phyloP scores from a whole-genome alignment of 2,329 filamentous ascomycete species.

The Phialophora tarda region DNA sequence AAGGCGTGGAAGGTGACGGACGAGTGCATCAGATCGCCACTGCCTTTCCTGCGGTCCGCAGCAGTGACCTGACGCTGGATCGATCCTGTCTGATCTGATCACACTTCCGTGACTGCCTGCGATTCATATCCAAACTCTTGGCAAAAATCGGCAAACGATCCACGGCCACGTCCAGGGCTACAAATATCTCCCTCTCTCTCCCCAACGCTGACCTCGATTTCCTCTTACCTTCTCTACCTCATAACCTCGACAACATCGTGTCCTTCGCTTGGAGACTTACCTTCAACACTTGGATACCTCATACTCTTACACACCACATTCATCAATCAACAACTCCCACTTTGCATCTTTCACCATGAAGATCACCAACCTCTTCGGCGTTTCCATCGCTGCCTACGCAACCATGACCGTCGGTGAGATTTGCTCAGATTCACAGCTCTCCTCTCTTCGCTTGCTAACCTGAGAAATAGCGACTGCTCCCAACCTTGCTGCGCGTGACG shows the following conservation, averaged over 20 bases:
- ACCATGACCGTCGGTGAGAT: slow-evolving; percentile 28
- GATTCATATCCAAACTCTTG: neutral
- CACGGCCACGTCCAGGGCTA: slow-evolving; percentile 18
- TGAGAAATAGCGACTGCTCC: slow-evolving; percentile 18
- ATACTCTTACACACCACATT: slow-evolving; percentile 35
- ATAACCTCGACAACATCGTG: slow-evolving; percentile 23
- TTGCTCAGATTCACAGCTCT: neutral
- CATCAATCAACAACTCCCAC: slow-evolving; percentile 25
- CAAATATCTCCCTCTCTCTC: slow-evolving; percentile 29
- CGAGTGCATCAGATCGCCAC: slow-evolving; percentile 15
- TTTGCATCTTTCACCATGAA: slow-evolving; percentile 37
- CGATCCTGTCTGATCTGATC: slow-evolving; percentile 22
- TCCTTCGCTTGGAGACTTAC: slow-evolving; percentile 36
- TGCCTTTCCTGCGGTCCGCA: slow-evolving; percentile 14
- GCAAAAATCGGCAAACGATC: slow-evolving; percentile 15
- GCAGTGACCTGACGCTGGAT: slow-evolving; percentile 10
- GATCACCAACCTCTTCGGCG: slow-evolving; percentile 24
- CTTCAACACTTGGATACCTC: slow-evolving; percentile 37
- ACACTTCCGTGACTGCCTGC: slow-evolving; percentile 9
- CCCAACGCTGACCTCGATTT: slow-evolving; percentile 21
- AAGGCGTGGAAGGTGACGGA: slow-evolving; percentile 11
- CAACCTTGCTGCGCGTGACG: slow-evolving; percentile 9
- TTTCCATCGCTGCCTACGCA: slow-evolving; percentile 21
- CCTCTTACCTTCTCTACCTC: slow-evolving; percentile 25
- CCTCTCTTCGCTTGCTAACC: slow-evolving; percentile 21